phyloP scores from a whole-genome alignment of 768 basidiomycete genomes.

The Auriscalpium orientale region DNA sequence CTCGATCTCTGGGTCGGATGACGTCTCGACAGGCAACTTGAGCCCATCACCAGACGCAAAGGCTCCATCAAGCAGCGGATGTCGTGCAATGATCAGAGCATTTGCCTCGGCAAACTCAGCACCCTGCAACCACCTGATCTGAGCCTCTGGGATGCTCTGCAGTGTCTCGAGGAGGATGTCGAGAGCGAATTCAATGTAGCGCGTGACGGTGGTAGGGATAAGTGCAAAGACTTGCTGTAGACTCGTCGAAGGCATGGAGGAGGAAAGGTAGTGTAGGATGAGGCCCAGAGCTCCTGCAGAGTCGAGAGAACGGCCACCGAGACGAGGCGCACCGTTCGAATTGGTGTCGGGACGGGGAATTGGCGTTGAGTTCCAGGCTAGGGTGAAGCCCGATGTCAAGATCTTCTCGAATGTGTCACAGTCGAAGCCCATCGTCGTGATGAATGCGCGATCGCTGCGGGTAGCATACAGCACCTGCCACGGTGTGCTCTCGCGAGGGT shows the following conservation, averaged over 20 bases:
- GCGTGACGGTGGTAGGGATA: slow-evolving; percentile 28
- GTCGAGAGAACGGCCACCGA: slow-evolving; percentile 25
- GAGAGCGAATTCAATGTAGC: slow-evolving; percentile 29
- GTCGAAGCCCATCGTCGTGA: slow-evolving; percentile 22
- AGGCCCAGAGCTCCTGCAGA: slow-evolving; percentile 34
- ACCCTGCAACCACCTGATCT: not conserved
- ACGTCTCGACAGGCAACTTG: not conserved
- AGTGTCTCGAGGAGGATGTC: slow-evolving; percentile 22
- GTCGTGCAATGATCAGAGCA: not conserved
- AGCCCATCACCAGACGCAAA: not conserved
- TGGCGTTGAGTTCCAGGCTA: slow-evolving; percentile 15
- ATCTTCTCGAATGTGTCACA: slow-evolving; percentile 29
- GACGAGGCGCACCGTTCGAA: slow-evolving; percentile 18
- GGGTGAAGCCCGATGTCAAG: slow-evolving; percentile 26
- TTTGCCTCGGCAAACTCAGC: not conserved
- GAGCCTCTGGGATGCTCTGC: not conserved
- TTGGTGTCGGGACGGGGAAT: slow-evolving; percentile 26
- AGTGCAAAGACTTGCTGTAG: slow-evolving; percentile 37
- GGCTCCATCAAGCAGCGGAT: not conserved
- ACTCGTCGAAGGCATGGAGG: slow-evolving; percentile 30
- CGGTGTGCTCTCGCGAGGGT: slow-evolving; percentile 3
- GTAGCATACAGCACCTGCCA: not conserved
- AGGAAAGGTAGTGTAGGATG: slow-evolving; percentile 33
- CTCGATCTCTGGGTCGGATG: not conserved
- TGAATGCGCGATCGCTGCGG: slow-evolving; percentile 10